Percentiles rank a stretch among this genome's conserved stretches.
Evolutionary conservation across 345 rosid genomes (phyloP).

Genomic region (Abelmoschus esculentus): DNA sequence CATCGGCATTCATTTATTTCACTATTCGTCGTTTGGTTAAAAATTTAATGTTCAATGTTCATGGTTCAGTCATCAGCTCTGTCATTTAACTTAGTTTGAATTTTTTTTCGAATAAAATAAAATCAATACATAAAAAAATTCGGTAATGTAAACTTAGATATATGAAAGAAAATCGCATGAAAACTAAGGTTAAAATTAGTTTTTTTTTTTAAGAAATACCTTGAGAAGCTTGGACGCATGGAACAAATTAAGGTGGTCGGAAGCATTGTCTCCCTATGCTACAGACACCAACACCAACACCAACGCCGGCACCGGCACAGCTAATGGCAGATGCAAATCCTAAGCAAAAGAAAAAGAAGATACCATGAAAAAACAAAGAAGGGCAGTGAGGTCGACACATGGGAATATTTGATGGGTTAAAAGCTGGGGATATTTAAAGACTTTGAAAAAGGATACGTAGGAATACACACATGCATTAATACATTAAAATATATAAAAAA

Average conservation of each 20-base stretch:
- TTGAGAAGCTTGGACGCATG: constrained; percentile 31
- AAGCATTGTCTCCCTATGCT: constrained; percentile 28
- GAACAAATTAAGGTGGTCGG: constrained; percentile 50
- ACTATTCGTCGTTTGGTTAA: no score
- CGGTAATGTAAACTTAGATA: background rate
- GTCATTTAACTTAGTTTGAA: no score
- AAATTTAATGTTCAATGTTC: no score
- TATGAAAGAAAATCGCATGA: background rate
- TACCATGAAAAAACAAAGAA: background rate
- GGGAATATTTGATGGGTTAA: background rate
- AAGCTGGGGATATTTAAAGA: constrained; percentile 11
- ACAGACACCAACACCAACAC: background rate
- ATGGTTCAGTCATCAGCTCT: no score
- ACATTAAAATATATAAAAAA: no score
- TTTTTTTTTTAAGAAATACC: no score
- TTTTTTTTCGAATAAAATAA: no score
- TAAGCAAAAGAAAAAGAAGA: background rate
- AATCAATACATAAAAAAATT: no score
- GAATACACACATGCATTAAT: no score
- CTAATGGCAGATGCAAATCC: background rate
- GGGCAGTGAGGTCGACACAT: background rate
- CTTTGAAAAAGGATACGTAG: background rate
- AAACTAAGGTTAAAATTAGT: background rate
- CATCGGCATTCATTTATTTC: no score
- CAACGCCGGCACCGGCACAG: background rate